Evolutionary conservation across 331 rosid genomes (phyloP), one percentile per base, ranked within the genome.

Genomic region (Rosa hybrid): DNA sequence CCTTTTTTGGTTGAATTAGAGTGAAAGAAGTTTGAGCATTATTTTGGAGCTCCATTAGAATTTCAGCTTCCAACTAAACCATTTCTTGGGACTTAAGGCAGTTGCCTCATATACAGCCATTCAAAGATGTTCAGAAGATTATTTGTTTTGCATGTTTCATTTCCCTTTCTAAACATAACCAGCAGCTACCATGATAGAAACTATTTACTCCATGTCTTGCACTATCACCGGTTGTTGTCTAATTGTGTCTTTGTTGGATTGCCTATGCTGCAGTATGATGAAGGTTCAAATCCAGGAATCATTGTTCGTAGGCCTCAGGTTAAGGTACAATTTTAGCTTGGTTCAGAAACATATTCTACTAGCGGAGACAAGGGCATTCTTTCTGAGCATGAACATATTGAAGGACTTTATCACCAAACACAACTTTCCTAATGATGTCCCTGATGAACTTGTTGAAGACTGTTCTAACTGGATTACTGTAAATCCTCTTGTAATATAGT

Each of bases 391-490:
- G 98, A 44, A 72, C 39, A 82, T 92, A 54, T 76, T 92, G 89
- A 90, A 92, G 91, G 94, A 90, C 48, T 94, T 85, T 89, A 92
- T 90, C 73, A 94, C 96, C 76, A 90, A 71, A 86, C 87, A 94
- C 76, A 90, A 92, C 85, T 90, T 84, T 83, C 92, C 96, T 71
- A 88, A 88, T 18, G 96, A 94, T 17, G 91, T 94, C 30, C 96
- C 98, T 0, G 92, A 94, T 59, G 96, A 92, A 78, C 72, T 84
- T 17, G 80, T 78, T 65, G 97, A 86, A 82, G 77, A 80, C 67
- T 87, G 88, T 69, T 93, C 94, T 3, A 34, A 34, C 39, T 34
- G 39, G 39, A 34, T 34, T 34, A 34, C 4, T 34, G 4, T 34
- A 34, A 3, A 34, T 34, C 39, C 39, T 34, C 39, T 34, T 34